Evolutionary conservation across 306 rosid genomes (phyloP).

Genomic region (Inga laurina): DNA sequence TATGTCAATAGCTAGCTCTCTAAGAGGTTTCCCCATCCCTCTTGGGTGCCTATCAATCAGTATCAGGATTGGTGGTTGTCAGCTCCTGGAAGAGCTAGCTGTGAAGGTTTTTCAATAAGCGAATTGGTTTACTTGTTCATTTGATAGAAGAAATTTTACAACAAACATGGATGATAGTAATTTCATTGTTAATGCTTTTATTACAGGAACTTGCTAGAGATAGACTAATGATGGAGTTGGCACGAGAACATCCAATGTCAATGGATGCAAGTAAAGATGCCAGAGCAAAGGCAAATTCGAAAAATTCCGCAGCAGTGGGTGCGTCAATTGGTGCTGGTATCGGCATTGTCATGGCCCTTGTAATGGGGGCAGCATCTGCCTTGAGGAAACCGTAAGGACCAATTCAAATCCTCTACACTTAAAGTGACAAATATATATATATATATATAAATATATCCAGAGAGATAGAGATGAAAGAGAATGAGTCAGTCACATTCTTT

Average conservation of each 20-base stretch:
- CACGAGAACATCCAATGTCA: slow-evolving; percentile 60
- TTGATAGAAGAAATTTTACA: background rate
- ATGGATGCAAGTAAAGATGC: slow-evolving; percentile 49
- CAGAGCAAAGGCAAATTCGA: slow-evolving; percentile 62
- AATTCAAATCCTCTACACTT: background rate
- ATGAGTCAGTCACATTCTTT: background rate
- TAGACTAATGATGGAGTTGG: slow-evolving; percentile 70
- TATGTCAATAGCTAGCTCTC: background rate
- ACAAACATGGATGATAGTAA: background rate
- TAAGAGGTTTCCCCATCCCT: background rate
- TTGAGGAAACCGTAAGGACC: slow-evolving; percentile 79
- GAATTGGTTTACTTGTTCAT: background rate
- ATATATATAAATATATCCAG: background rate
- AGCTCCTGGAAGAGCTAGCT: background rate
- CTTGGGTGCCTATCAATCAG: background rate
- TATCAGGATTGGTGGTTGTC: background rate
- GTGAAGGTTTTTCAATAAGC: background rate
- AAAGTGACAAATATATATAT: background rate
- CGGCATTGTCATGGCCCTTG: slow-evolving; percentile 84
- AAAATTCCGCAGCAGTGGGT: slow-evolving; percentile 83
- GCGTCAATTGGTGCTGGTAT: slow-evolving; percentile 94
- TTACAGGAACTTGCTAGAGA: slow-evolving; percentile 78
- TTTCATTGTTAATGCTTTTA: slow-evolving; percentile 6
- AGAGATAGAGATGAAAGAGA: background rate
- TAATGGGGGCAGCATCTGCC: slow-evolving; percentile 99